Base-by-base conservation (phyloP, 768 basidiomycete species). In the Pleurotus platypus region DNA sequence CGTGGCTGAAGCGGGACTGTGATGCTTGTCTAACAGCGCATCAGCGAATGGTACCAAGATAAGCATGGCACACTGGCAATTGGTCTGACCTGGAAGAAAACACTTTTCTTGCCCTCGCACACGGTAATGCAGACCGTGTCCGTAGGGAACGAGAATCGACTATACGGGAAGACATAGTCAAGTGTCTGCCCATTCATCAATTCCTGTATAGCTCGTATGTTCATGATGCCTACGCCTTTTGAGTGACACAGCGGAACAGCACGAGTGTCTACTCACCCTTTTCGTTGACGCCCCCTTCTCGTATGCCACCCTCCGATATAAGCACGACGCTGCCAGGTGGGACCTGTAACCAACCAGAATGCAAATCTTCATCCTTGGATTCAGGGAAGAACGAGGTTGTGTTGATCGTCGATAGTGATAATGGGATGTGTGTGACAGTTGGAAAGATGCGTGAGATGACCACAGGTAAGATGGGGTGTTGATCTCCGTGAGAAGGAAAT, bases 101-200 rank as follows among this genome's bases (percentile, higher is more conserved):
- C 74, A 61, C 88, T 90, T 69, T 83, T 85, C 58, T 75, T 75
- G 27, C 90, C 89, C 57, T 86, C 78, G 40, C 79, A 77, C 8
- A 87, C 69, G 0, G 89, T 69, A 16, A 93, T 60, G 58, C 86
- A 82, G n/a, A 70, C 76, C n/a, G 89, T 69, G 62, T 92, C 89
- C 0, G 89, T 91, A 16, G 84, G 76, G 63, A 94, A 92, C 6
- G 77, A 69, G 67, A 87, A 92, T 57, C 67, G 76, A 65, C 84
- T 88, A 68, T 82, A 93, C 1, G 91, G 92, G 65, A 92, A 94
- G 35, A 78, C 67, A 65, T 93, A 94, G 20, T 84, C 79, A 26
- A 92, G 70, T 0, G 81, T 85, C 63, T 94, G 91, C 5, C 72
- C 69, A 46, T 72, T 73, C 66, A 92, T 84, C 58, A 80, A 76